A percentile compares a stretch with the other conserved stretches of the same genome.
These are phyloP conservation scores for Coffea canephora DNA, from an alignment of 257 asterid genomes.

Conservation along the genomic window DNA sequence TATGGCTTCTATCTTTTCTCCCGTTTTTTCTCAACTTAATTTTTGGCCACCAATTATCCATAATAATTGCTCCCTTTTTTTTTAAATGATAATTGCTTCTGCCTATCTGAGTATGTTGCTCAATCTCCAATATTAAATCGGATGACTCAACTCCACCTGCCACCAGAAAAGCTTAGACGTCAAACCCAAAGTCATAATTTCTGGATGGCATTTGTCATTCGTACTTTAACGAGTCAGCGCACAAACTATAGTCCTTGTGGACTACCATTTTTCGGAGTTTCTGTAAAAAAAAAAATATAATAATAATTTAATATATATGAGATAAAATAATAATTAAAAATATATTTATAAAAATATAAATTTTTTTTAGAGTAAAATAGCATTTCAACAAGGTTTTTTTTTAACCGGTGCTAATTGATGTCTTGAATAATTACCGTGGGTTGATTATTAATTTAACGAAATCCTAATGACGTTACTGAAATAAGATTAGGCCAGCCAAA, in stretches of 20 bases:
- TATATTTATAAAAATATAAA: no score
- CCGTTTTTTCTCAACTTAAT: conserved; percentile 2
- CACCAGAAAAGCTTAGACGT: neutral
- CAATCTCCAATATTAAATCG: conserved; percentile 10
- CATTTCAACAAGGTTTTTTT: neutral
- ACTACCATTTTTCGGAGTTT: no score
- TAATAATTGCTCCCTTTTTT: no score
- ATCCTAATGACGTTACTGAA: neutral
- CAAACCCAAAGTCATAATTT: neutral
- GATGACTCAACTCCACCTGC: conserved; percentile 18
- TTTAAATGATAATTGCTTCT: no score
- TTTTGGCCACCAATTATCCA: conserved; percentile 12
- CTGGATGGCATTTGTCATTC: neutral
- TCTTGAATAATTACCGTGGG: neutral
- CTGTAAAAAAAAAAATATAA: no score
- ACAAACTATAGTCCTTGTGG: neutral
- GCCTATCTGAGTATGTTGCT: neutral
- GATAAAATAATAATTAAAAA: no score
- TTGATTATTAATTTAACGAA: neutral
- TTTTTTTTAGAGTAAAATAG: no score
- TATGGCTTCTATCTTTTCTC: neutral
- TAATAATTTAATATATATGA: no score
- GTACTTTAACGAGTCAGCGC: neutral
- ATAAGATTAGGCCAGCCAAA: neutral
- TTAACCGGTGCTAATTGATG: neutral